These are phyloP conservation scores for Botrytis byssoidea DNA, from an alignment of 2,329 filamentous ascomycete species.

Conservation along the genomic window DNA sequence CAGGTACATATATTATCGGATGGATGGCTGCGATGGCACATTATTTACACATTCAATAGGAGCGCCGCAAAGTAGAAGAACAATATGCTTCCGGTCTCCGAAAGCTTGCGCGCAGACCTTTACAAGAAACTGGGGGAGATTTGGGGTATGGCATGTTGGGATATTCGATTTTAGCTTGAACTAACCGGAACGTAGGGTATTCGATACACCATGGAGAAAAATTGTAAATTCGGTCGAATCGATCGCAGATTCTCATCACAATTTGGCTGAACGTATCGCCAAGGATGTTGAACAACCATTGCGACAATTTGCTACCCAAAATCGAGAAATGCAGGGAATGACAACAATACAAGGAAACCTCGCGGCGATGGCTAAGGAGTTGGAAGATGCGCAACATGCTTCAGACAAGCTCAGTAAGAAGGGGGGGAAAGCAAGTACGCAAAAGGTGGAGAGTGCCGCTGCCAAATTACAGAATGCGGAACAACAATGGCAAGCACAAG, in stretches of 20 bases:
- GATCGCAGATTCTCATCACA: constrained; percentile 79
- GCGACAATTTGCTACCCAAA: constrained; percentile 69
- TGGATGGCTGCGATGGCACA: constrained; percentile 21
- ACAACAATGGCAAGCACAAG: constrained; percentile 89
- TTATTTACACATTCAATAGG: constrained; percentile 53
- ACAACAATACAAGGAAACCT: constrained; percentile 80
- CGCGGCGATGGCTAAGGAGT: constrained; percentile 73
- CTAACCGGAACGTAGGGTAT: constrained; percentile 61
- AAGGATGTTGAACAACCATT: constrained; percentile 83
- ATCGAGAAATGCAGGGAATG: constrained; percentile 76
- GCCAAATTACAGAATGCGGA: constrained; percentile 73
- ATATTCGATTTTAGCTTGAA: neutral
- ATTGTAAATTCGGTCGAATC: constrained; percentile 77
- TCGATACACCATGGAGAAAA: constrained; percentile 86
- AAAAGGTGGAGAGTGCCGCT: constrained; percentile 74
- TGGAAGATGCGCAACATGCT: constrained; percentile 81
- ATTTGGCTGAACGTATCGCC: constrained; percentile 78
- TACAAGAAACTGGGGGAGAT: constrained; percentile 73
- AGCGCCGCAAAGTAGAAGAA: constrained; percentile 89
- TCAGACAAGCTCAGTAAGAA: constrained; percentile 81
- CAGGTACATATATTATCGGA: constrained; percentile 58
- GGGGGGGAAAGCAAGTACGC: constrained; percentile 70
- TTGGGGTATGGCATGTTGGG: constrained; percentile 70
- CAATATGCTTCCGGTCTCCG: constrained; percentile 79
- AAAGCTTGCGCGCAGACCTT: constrained; percentile 73